Base-by-base conservation (phyloP, 352 stramenopile species). In the Phytophthora rubi region DNA sequence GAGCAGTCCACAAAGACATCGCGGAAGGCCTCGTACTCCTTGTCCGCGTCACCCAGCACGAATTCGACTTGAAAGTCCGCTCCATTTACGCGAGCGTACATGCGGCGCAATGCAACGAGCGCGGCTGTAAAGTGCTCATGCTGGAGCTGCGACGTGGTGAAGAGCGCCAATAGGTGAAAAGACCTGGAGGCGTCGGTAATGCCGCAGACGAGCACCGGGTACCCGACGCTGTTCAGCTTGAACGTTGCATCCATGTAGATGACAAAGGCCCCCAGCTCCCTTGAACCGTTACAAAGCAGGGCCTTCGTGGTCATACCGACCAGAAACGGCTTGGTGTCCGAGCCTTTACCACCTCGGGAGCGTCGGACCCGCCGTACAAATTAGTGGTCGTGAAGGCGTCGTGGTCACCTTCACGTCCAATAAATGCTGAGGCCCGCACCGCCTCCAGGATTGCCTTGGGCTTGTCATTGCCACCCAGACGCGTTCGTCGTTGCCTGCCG, bases 321-420 rank as follows among this genome's bases (percentile, higher is more conserved):
- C 7, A 39, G 8, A 3, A 39, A 39, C 1, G 33, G 33, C 8
- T 0, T 7, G 12, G 33, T 0, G 2, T 39, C 33, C 0, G 33
- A 39, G 33, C 33, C 33, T 7, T 39, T 39, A 2, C 33, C 33
- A 39, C 3, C 26, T 39, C 8, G 1, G 33, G 33, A 3, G 12
- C 0, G 33, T 7, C 33, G 0, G 33, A 39, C 0, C 7, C 12
- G 33, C 12, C 33, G 33, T 39, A 39, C 33, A 1, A 7, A 39
- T 7, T 39, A 39, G 33, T 39, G 8, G 55, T 54, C 33, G 45
- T 63, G 32, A 63, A 69, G 6, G 53, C 32, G 18, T 70, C 54
- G 26, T 70, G 47, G 1, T 59, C 62, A 2, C 35, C 53, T 59
- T 64, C 44, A 47, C 35, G 35, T 59, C 62, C 54, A 55, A 26